phyloP scores from a whole-genome alignment of 2,329 filamentous ascomycete species.

The Fusarium xylarioides region DNA sequence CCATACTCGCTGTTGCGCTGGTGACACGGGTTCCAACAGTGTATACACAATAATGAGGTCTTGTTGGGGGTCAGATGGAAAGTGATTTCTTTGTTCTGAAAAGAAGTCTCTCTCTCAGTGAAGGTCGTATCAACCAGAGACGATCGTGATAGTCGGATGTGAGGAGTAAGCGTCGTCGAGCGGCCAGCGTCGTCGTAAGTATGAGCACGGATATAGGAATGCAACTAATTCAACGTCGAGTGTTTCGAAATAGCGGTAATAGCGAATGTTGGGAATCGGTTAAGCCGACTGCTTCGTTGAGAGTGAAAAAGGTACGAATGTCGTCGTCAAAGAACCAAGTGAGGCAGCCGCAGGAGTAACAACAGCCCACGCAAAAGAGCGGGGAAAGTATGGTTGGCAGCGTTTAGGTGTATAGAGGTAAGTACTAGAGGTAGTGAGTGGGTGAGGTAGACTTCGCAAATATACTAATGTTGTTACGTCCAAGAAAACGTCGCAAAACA shows the following conservation, averaged over 20 bases:
- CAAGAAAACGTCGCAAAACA: slow-evolving; percentile 9
- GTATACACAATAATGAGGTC: neutral
- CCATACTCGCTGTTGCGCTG: slow-evolving; percentile 34
- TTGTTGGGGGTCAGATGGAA: neutral
- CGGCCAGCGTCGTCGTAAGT: slow-evolving; percentile 34
- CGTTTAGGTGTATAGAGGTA: slow-evolving; percentile 3
- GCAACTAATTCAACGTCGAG: neutral
- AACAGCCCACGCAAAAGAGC: slow-evolving; percentile 35
- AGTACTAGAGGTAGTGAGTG: neutral
- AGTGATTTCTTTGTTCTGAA: neutral
- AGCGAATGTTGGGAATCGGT: slow-evolving; percentile 20
- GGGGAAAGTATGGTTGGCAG: slow-evolving; percentile 25
- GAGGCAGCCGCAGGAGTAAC: slow-evolving; percentile 26
- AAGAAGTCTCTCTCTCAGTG: neutral
- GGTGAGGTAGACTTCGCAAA: neutral
- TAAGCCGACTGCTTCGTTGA: slow-evolving; percentile 18
- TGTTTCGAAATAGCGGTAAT: neutral
- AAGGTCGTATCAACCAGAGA: neutral
- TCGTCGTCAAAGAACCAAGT: slow-evolving; percentile 23
- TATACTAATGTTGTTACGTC: slow-evolving; percentile 8
- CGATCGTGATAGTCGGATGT: slow-evolving; percentile 7
- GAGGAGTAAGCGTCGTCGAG: slow-evolving; percentile 29
- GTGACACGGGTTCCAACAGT: slow-evolving; percentile 14
- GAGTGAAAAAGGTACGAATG: slow-evolving; percentile 17
- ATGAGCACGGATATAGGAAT: neutral